Evolutionary conservation across 2,329 filamentous ascomycete genomes (phyloP).

Genomic region (Bipolaris zeicola): DNA sequence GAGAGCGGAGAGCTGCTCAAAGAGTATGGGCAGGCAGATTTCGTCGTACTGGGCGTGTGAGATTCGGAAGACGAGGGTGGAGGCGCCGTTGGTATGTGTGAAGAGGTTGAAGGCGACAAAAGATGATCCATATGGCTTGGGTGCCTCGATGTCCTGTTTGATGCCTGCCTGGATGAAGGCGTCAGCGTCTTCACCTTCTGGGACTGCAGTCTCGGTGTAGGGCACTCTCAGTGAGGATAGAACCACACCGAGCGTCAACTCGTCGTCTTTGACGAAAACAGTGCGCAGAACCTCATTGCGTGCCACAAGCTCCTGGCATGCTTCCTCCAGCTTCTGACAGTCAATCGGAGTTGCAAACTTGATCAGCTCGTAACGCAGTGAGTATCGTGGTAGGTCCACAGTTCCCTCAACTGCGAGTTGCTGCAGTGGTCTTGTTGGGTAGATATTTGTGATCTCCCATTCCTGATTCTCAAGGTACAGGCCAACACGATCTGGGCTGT

Average conservation of each 20-base stretch:
- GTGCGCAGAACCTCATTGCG: slow-evolving; percentile 70
- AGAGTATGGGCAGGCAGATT: slow-evolving; percentile 67
- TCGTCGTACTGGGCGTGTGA: slow-evolving; percentile 74
- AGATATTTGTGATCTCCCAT: slow-evolving; percentile 61
- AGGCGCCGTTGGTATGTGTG: slow-evolving; percentile 60
- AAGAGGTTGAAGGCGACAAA: slow-evolving; percentile 54
- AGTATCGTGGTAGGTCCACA: slow-evolving; percentile 63
- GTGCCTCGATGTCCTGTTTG: slow-evolving; percentile 60
- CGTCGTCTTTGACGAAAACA: slow-evolving; percentile 61
- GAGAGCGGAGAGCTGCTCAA: slow-evolving; percentile 64
- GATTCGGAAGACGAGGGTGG: slow-evolving; percentile 64
- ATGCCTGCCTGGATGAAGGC: slow-evolving; percentile 61
- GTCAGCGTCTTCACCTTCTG: slow-evolving; percentile 57
- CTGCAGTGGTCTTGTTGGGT: slow-evolving; percentile 65
- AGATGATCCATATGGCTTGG: slow-evolving; percentile 62
- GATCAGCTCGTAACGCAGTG: slow-evolving; percentile 68
- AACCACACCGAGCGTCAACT: slow-evolving; percentile 62
- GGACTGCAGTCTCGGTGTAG: slow-evolving; percentile 48
- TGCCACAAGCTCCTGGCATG: slow-evolving; percentile 62
- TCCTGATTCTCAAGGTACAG: slow-evolving; percentile 58
- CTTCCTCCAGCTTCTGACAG: slow-evolving; percentile 54
- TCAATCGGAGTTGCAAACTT: slow-evolving; percentile 62
- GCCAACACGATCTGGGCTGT: slow-evolving; percentile 57
- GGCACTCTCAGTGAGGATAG: slow-evolving; percentile 60
- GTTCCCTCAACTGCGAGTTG: slow-evolving; percentile 65